Base-by-base conservation (phyloP, 306 rosid genomes). In the Hylodesmum podocarpum region DNA sequence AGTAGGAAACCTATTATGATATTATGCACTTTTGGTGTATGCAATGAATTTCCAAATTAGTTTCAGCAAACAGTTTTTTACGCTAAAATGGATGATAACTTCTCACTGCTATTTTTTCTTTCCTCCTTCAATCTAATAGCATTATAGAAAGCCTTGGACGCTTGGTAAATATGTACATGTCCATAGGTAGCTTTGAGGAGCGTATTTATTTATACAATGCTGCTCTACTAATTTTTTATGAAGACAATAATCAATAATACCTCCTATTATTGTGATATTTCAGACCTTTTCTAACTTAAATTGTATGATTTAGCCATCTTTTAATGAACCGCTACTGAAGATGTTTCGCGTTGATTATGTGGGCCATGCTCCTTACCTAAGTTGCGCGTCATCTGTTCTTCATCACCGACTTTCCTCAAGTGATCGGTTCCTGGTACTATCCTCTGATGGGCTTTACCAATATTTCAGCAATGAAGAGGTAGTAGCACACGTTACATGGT, bases 401-500 rank as follows among this genome's bases (percentile, higher is more conserved):
- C 90, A 89, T 66, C 90, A 89, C 65, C 88, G 89, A 37, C 92
- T 88, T 51, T 86, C 87, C 40, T 86, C 92, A 3, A 86, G 89
- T 24, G 93, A 88, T 73, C 86, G 89, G 73, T 89, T 89, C 83
- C 66, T 89, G 84, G 89, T 86, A 57, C 89, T 86, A 37, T 89
- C 90, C 54, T 86, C 93, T 0, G 93, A 89, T 39, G 93, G 93
- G 41, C 87, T 89, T 43, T 89, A 89, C 50, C 93, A 86, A 40
- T 89, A 84, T 82, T 89, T 86, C 72, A 89, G 86, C 85, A 89
- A 89, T 41, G 93, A 89, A 76, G 90, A 89, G 83, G 93, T 84
- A 55, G 89, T 89, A 55, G 90, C 90, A 58, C 93, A 89, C 73
- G 86, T 89, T 58, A 82, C 86, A 1, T 82, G 90, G 90, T 86